phyloP scores from a whole-genome alignment of 2,329 filamentous ascomycete genomes.

The Arthroderma sp. region DNA sequence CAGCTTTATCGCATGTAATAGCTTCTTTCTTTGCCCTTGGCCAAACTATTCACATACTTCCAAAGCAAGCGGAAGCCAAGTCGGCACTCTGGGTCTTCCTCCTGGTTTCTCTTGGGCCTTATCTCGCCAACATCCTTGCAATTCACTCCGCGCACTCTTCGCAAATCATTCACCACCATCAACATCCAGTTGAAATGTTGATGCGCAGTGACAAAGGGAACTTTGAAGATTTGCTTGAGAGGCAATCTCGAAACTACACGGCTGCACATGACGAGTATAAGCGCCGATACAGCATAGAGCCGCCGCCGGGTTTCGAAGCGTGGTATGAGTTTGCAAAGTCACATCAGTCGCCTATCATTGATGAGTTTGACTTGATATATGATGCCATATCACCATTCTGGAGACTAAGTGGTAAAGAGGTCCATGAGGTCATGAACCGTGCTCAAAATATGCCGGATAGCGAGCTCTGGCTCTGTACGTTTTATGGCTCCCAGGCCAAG shows the following conservation, averaged over 20 bases:
- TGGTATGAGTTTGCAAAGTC: constrained; percentile 10
- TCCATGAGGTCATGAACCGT: background rate
- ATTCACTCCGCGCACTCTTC: background rate
- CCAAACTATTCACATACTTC: constrained; percentile 6
- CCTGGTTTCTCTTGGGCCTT: constrained; percentile 2
- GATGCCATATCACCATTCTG: constrained; percentile 9
- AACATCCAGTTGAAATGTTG: constrained; percentile 8
- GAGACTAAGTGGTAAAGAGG: constrained; percentile 8
- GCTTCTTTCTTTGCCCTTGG: constrained; percentile 7
- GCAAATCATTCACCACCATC: background rate
- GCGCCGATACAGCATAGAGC: constrained; percentile 6
- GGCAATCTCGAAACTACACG: constrained; percentile 7
- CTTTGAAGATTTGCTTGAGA: constrained; percentile 3
- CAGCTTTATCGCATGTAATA: background rate
- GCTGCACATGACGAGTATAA: constrained; percentile 7
- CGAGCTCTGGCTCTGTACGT: constrained; percentile 8
- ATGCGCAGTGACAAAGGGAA: background rate
- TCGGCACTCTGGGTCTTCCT: constrained; percentile 7
- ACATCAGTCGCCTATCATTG: constrained; percentile 9
- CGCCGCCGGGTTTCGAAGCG: constrained; percentile 9
- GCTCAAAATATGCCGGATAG: background rate
- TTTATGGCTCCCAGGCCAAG: background rate
- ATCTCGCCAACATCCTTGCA: constrained; percentile 2
- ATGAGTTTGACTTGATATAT: constrained; percentile 9
- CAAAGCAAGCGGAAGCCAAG: constrained; percentile 4